Conservation (phyloP, 202 grass and related monocot genomes). For the Sporobolus alterniflorus region DNA sequence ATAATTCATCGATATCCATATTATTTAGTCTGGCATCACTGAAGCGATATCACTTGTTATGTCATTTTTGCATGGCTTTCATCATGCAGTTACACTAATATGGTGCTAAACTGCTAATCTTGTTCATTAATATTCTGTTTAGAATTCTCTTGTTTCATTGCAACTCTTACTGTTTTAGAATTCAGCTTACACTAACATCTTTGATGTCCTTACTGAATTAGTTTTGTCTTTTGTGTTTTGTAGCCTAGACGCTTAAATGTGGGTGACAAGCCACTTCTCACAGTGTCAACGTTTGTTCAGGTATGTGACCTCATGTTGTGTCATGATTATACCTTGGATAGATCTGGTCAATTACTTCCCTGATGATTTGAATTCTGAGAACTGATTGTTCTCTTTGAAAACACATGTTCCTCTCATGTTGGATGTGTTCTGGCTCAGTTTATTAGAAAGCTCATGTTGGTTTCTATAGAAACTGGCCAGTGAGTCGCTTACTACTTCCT, state of each 20-base stretch:
- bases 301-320: constrained; percentile 29
- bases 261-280: constrained; percentile 79
- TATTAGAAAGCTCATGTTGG: constrained; percentile 9
- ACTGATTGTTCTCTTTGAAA: constrained; percentile 3
- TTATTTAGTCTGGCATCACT: constrained; percentile 9
- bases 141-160: constrained; percentile 1
- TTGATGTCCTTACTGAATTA: constrained; percentile 3
- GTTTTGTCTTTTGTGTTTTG: constrained; percentile 32
- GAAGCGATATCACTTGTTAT: background rate
- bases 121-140: background rate
- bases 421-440: constrained; percentile 13
- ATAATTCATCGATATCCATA: background rate
- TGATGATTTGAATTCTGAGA: background rate
- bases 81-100: background rate
- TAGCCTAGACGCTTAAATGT: constrained; percentile 71
- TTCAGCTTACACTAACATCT: constrained; percentile 6
- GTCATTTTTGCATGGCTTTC: constrained; percentile 14
- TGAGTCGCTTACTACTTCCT: constrained; percentile 24
- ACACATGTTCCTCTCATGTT: constrained; percentile 1
- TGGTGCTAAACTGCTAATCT: constrained; percentile 1
- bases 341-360: background rate
- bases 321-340: constrained; percentile 13
- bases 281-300: constrained; percentile 78
- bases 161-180: background rate
- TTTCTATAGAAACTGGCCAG: constrained; percentile 2